A percentile compares a stretch with the other conserved stretches of the same genome.
Evolutionary conservation across 1,139 yeast genomes (phyloP).

Genomic region (Chernovozyma sophiae-reginae): DNA sequence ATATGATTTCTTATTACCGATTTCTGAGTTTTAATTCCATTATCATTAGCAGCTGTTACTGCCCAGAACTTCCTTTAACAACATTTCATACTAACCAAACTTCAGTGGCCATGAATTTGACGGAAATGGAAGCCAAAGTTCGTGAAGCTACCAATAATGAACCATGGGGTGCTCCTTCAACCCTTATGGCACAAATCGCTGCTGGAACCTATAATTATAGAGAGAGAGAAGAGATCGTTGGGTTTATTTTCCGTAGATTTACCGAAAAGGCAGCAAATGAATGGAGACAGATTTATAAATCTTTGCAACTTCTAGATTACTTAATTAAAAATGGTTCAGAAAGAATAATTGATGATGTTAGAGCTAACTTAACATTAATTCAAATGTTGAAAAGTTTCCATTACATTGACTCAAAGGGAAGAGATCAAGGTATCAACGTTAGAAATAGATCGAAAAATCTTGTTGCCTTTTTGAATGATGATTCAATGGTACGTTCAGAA

Average conservation of each 20-base stretch:
- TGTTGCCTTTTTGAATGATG: constrained; percentile 69
- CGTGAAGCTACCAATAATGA: constrained; percentile 98
- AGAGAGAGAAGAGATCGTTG: constrained; percentile 72
- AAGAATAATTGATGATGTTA: constrained; percentile 89
- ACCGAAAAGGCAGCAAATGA: constrained; percentile 94
- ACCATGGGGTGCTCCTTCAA: constrained; percentile 98
- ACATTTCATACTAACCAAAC: too few species aligned
- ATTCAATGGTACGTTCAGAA: constrained; percentile 70
- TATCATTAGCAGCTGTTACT: too few species aligned
- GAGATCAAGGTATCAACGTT: constrained; percentile 95
- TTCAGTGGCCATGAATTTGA: constrained; percentile 77
- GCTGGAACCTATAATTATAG: constrained; percentile 88
- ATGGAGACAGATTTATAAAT: constrained; percentile 97
- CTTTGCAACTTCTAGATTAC: constrained; percentile 86
- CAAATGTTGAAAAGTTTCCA: constrained; percentile 92
- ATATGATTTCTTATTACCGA: too few species aligned
- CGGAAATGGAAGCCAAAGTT: constrained; percentile 94
- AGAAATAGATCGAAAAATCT: constrained; percentile 85
- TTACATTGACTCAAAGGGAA: constrained; percentile 88
- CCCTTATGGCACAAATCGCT: constrained; percentile 91
- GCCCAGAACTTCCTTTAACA: too few species aligned
- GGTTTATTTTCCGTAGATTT: constrained; percentile 73
- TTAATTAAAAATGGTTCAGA: constrained; percentile 90
- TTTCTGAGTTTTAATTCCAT: too few species aligned
- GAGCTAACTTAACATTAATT: constrained; percentile 76